Evolutionary conservation across 306 rosid species (phyloP), one percentile per base, ranked within the genome.

Genomic region (Mimosa pudica): DNA sequence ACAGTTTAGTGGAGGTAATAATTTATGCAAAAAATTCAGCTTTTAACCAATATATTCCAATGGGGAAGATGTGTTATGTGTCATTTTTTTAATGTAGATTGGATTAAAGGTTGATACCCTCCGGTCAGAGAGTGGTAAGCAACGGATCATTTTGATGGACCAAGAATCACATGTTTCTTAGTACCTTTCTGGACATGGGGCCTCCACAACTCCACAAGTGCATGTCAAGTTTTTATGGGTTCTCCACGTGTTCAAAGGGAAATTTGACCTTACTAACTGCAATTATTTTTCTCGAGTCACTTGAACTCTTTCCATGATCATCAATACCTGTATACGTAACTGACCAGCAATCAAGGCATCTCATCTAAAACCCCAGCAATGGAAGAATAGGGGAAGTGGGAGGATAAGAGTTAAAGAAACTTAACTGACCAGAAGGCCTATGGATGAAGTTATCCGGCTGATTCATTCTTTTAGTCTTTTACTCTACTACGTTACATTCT

Each of bases 71-170:
- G 74, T 65, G 47, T 10, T 18, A 64, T 30, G 4, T 54, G 30
- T 73, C 60, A 46, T 47, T 63, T 13, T 72, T 42, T 42, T 36
- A 77, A 30, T 76, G 76, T 88, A 96, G 99, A 77, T 88, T 73
- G 96, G 90, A 77, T 87, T 81, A 38, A 96, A 95, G 87, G 88
- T 91, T 76, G 98, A 96, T n/a, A 87, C 18, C 86, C 96, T 96
- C 66, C 98, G 99, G 42, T 48, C 92, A 5, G 99, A 96, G 16
- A 93, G 97, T 70, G 92, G 82, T 12, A 96, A 96, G 95, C 99
- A 88, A 84, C 94, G 99, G 7, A 84, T 90, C 77, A 77, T 93
- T 84, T 88, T 93, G 90, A 85, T 89, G 84, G 97, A 90, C 76
- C 93, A 91, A 86, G 97, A 87, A 80, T 49, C 89, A 44, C 90